Evolutionary conservation across 2,329 filamentous ascomycete genomes (phyloP).

Genomic region (Phaeosphaeriaceae sp.): DNA sequence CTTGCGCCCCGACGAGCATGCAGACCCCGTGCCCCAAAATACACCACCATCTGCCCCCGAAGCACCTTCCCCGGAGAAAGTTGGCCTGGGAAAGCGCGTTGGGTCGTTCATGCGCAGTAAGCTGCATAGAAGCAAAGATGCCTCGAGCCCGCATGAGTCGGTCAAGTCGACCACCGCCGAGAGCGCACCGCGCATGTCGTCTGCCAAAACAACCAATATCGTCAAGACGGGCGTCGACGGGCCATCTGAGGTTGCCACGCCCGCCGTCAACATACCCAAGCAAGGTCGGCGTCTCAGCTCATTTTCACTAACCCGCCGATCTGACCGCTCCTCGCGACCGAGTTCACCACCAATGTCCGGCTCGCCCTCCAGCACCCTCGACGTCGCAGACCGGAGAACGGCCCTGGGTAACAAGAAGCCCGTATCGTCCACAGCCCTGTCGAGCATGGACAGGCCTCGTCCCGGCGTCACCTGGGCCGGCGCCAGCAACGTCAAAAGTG

Average conservation of each 20-base stretch:
- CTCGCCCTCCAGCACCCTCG: constrained; percentile 44
- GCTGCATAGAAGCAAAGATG: constrained; percentile 19
- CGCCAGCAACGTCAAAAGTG: constrained; percentile 20
- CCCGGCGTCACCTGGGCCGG: constrained; percentile 41
- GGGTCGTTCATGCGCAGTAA: constrained; percentile 43
- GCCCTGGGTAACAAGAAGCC: constrained; percentile 24
- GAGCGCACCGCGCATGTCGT: constrained; percentile 8
- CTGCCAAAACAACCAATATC: constrained; percentile 23
- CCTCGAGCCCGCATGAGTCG: constrained; percentile 5
- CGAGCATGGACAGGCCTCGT: constrained; percentile 34
- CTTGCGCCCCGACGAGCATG: constrained; percentile 37
- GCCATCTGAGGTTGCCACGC: constrained; percentile 28
- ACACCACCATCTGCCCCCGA: constrained; percentile 7
- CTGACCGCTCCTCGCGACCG: constrained; percentile 46
- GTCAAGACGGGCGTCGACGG: constrained; percentile 41
- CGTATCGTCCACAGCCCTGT: constrained; percentile 38
- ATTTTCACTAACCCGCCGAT: constrained; percentile 48
- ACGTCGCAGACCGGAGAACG: constrained; percentile 13
- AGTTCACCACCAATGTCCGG: constrained; percentile 46
- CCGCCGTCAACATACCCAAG: constrained; percentile 32
- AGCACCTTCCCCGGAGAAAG: constrained; percentile 30
- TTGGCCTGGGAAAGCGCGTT: constrained; percentile 39
- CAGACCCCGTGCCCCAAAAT: constrained; percentile 19
- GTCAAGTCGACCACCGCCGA: constrained; percentile 2
- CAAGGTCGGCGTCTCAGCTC: constrained; percentile 42